Evolutionary conservation across 2,329 filamentous ascomycete genomes (phyloP), one percentile per base, ranked within the genome.

Genomic region (Penicillium brevicompactum): DNA sequence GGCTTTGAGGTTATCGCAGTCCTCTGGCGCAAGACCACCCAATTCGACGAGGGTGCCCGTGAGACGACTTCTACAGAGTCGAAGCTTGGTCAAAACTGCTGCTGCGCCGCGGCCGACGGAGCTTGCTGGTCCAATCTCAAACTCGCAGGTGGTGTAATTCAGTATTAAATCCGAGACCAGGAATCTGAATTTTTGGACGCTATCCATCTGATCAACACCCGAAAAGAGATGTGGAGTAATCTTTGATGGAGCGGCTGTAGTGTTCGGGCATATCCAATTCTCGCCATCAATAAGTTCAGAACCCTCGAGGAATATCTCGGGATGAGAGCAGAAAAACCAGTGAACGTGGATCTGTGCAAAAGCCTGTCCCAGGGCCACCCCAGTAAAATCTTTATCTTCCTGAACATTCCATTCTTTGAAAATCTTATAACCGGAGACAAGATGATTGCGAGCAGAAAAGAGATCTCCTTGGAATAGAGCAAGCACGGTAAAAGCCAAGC

Each of bases 91-190:
- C 37, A 41, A 41, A 3, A 49, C 16, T n/a, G 18, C 14, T 41
- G 9, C 34, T 10, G 32, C 34, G 10, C 21, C 13, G 22, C 32
- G 34, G 34, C 13, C 21, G 16, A 41, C 41, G 7, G 21, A n/a
- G 34, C 14, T 40, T 49, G 34, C 16, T 41, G 46, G 46, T 18
- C 21, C 46, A 49, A 41, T 49, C n/a, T 49, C 16, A 40, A 49
- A 41, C 21, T 34, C 46, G 14, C 1, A 41, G 4, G 34, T 16
- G 18, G 46, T 41, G 21, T 10, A 30, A 18, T 49, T 34, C 18
- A 49, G 46, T 31, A 49, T 41, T 0, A 40, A 49, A 2, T 34
- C 46, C 5, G 34, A 16, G 46, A 41, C 34, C 4, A 31, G 2
- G 13, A 21, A 30, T 16, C 14, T 14, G 16, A 49, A 49, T 41